Percentiles rank a stretch among this genome's conserved stretches.
phyloP scores from a whole-genome alignment of 2,329 filamentous ascomycete species.

The Tympanopsis confertula region DNA sequence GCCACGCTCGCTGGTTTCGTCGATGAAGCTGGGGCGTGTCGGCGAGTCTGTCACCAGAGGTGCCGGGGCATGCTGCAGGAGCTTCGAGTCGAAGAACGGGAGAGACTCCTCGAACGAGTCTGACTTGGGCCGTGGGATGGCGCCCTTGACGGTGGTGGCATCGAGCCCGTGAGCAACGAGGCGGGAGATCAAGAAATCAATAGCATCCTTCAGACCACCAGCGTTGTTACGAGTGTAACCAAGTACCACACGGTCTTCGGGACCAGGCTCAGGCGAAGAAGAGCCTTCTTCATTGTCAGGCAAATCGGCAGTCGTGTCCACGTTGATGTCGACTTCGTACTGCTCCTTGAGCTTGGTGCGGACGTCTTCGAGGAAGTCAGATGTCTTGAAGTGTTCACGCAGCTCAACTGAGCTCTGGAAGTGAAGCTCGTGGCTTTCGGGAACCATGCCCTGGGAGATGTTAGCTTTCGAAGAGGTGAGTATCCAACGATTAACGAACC shows the following conservation, averaged over 20 bases:
- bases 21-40: constrained; percentile 72
- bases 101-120: constrained; percentile 97
- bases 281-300: constrained; percentile 43
- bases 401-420: constrained; percentile 67
- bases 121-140: constrained; percentile 95
- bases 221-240: constrained; percentile 90
- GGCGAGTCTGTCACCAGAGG: constrained; percentile 76
- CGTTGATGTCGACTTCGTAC: constrained; percentile 78
- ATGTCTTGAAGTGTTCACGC: constrained; percentile 69
- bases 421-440: constrained; percentile 84
- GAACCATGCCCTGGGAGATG: constrained; percentile 70
- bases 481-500: constrained; percentile 29
- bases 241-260: constrained; percentile 38
- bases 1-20: constrained; percentile 68
- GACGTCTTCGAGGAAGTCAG: constrained; percentile 70
- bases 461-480: constrained; percentile 14
- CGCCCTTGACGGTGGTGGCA: constrained; percentile 73
- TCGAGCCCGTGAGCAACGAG: constrained; percentile 86
- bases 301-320: constrained; percentile 53
- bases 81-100: constrained; percentile 92
- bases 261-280: constrained; percentile 30
- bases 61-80: constrained; percentile 82
- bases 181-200: constrained; percentile 81
- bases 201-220: constrained; percentile 85
- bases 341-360: constrained; percentile 77